Evolutionary conservation across 2,329 filamentous ascomycete species (phyloP), one percentile per base, ranked within the genome.

Genomic region (Penicillium aurantiogriseum): DNA sequence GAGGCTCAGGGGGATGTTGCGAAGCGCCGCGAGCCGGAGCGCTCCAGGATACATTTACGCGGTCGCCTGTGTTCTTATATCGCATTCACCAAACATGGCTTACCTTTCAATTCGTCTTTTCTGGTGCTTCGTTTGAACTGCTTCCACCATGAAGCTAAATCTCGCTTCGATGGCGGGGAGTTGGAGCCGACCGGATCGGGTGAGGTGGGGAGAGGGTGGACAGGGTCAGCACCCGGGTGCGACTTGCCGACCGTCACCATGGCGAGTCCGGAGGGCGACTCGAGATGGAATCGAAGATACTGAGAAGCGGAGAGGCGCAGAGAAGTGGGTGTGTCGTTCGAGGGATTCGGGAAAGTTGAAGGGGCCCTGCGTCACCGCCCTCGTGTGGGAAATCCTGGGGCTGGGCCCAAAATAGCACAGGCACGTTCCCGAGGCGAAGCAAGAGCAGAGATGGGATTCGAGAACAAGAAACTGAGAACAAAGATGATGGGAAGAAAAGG

Each of bases 141-240:
- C 77, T 92, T 96, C 94, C 94, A 97, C 94, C 94, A 99, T 59
- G 90, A 95, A 67, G 92, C 89, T 67, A 97, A 81, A 74, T 96
- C 92, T 73, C 91, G 87, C 79, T 89, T 95, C 64, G 87, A 91
- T 31, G 91, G 91, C 54, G 90, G 90, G 42, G 90, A 91, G 68
- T 83, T 80, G 57, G 81, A 58, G 49, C 51, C 76, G 56, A 73
- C 82, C 72, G 73, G 81, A 69, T 76, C 77, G 75, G 71, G 74
- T 56, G 77, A 64, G 40, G 67, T 59, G 35, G 68, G 67, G 56
- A 69, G 67, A 42, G 68, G 67, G 44, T 74, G 74, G 33, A 73
- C 63, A 48, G 71, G 65, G 58, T 74, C 71, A 51, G 67, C 60
- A 48, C 68, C 68, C 39, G 70, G 67, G 60, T 72, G 71, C 61